Evolutionary conservation across 257 asterid genomes (phyloP), one percentile per base, ranked within the genome.

Genomic region (Solanum boliviense): DNA sequence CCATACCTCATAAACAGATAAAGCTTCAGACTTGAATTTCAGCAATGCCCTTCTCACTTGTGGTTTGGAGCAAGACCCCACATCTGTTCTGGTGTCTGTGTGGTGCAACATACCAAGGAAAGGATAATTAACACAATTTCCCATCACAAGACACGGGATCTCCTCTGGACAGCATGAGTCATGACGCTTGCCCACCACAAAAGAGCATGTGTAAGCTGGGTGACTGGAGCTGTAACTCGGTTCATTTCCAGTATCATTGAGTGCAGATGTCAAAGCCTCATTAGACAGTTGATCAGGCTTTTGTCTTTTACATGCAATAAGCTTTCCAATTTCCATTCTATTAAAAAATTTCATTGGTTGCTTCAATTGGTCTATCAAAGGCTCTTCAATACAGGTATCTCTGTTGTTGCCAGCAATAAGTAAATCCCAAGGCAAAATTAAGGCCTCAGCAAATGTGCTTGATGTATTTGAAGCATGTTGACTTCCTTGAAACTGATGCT

Each of bases 371-470:
- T 87, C 91, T 34, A 87, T 27, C 86, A 91, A 88, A 87, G 74
- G 71, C 60, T 65, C 67, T 38, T 79, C 84, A 71, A 52, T 73
- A 71, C 36, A 81, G 68, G 89, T 84, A 91, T 91, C 92, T 86
- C 83, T 89, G 88, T 71, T 74, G 87, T 92, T 92, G 91, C 92
- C 93, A 83, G 92, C 25, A 81, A 97, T 88, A 89, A 90, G 88
- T 91, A 97, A 92, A 91, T 95, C 93, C 98, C 98, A 97, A 34
- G 99, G 98, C 87, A 97, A 90, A 89, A 95, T 87, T 56, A 91
- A 70, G 89, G 95, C 98, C 95, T 96, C 93, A 39, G 95, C 98
- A 92, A 94, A 93, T 89, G 89, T 87, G 90, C 91, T 89, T 68
- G 93, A 89, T 87, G 90, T 84, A 88, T 91, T 94, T 87, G 93